Evolutionary conservation across 106 monocot species (phyloP).

Genomic region (Dioscorea dumetorum): DNA sequence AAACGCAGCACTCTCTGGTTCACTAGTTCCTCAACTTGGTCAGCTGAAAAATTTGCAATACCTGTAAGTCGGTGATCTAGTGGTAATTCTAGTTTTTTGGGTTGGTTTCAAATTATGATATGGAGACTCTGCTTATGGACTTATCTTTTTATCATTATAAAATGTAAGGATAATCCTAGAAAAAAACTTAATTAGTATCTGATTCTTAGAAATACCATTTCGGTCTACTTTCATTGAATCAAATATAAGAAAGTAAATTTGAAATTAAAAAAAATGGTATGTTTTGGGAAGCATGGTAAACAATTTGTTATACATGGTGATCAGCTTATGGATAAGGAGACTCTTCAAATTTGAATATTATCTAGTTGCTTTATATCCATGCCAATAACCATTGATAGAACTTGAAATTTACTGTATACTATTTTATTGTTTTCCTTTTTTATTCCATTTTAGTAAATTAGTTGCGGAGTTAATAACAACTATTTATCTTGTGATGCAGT

Average conservation of each 20-base stretch:
- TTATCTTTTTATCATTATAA: not conserved
- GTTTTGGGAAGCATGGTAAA: not conserved
- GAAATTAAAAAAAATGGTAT: not conserved
- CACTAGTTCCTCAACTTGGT: slow-evolving; percentile 31
- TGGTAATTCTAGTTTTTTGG: too few species aligned
- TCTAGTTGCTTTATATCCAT: too few species aligned
- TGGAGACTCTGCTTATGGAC: too few species aligned
- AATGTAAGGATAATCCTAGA: not conserved
- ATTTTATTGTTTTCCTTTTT: too few species aligned
- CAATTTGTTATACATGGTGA: not conserved
- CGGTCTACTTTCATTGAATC: not conserved
- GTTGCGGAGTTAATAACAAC: not conserved
- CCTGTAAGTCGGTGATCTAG: slow-evolving; percentile 15
- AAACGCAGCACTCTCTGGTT: slow-evolving; percentile 29
- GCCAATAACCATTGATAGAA: too few species aligned
- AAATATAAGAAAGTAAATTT: not conserved
- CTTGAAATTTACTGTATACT: too few species aligned
- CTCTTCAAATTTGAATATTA: not conserved
- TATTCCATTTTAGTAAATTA: not conserved
- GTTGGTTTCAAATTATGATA: too few species aligned
- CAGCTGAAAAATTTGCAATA: slow-evolving; percentile 31
- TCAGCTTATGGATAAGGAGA: not conserved
- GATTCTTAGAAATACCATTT: not conserved
- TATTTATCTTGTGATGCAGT: slow-evolving; percentile 13
- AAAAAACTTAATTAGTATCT: not conserved